Percentiles rank a stretch among this genome's conserved stretches.
Conservation (phyloP, 257 asterid species). For the Cordia subcordata region DNA sequence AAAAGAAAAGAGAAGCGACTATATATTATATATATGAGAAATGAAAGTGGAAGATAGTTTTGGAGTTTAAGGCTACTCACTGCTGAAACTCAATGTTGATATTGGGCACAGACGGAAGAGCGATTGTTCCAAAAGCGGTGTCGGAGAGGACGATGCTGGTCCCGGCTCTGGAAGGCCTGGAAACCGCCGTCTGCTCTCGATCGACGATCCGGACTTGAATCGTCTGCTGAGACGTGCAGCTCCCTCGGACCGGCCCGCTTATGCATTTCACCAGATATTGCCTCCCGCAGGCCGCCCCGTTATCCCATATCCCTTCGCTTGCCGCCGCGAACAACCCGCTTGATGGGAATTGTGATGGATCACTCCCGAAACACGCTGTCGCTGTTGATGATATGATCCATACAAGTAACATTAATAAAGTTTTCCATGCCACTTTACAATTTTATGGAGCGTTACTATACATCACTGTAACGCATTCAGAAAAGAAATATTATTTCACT, state of each 20-base stretch:
- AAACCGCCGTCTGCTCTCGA: conserved; percentile 47
- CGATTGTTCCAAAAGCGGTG: conserved; percentile 43
- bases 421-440: too few relatives aligned
- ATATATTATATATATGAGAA: too few relatives aligned
- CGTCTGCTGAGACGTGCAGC: conserved; percentile 40
- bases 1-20: too few relatives aligned
- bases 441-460: too few relatives aligned
- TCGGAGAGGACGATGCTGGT: conserved; percentile 49
- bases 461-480: too few relatives aligned
- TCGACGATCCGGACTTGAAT: conserved; percentile 61
- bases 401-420: too few relatives aligned
- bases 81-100: conserved; percentile 54
- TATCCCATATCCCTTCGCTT: conserved; percentile 78
- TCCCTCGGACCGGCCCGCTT: conserved; percentile 28
- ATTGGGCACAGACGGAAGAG: conserved; percentile 21
- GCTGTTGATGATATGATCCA: conserved; percentile 41
- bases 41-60: neutral
- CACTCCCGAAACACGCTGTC: conserved; percentile 63
- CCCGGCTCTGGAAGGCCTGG: conserved; percentile 36
- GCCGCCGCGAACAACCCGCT: conserved; percentile 70
- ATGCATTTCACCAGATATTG: conserved; percentile 67
- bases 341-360: conserved; percentile 53
- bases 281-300: conserved; percentile 82
- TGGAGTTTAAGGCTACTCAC: conserved; percentile 35
- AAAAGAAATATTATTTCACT: too few relatives aligned